Conservation (phyloP, 1,284 basidiomycete genomes). For the Trichosporon inkin region DNA sequence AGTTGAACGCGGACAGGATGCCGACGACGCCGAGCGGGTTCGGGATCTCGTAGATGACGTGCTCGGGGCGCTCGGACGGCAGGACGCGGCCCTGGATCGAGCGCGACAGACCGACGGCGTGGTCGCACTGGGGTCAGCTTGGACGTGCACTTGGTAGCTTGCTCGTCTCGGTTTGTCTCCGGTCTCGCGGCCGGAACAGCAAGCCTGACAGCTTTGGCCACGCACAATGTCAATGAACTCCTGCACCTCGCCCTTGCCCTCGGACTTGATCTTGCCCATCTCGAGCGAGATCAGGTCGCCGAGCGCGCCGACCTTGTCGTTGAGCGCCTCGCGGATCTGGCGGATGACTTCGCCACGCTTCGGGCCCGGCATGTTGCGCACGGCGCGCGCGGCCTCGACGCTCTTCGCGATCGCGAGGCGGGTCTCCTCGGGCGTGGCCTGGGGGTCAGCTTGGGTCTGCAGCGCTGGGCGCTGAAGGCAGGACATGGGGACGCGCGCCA, state of each 20-base stretch:
- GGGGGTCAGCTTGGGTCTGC: background rate
- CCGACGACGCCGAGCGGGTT: slow-evolving; percentile 92
- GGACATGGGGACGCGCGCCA: background rate
- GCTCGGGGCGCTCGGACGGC: slow-evolving; percentile 80
- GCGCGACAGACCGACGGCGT: slow-evolving; percentile 76
- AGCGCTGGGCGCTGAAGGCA: background rate
- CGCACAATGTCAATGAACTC: slow-evolving; percentile 79
- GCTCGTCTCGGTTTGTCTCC: too few species aligned
- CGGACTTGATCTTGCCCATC: slow-evolving; percentile 91
- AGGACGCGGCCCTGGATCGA: slow-evolving; percentile 86
- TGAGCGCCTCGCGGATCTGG: slow-evolving; percentile 79
- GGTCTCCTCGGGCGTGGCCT: slow-evolving; percentile 41
- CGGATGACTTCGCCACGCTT: slow-evolving; percentile 80
- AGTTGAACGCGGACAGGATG: slow-evolving; percentile 86
- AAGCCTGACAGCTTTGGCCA: slow-evolving; percentile 8
- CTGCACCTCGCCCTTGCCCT: slow-evolving; percentile 81
- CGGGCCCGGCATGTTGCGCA: slow-evolving; percentile 78
- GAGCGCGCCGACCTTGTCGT: slow-evolving; percentile 72
- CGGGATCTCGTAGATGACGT: slow-evolving; percentile 80
- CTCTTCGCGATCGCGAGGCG: slow-evolving; percentile 27
- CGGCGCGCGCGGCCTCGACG: slow-evolving; percentile 59
- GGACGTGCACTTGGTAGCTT: too few species aligned
- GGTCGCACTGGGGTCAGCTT: slow-evolving; percentile 52
- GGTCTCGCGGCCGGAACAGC: background rate
- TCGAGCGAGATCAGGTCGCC: slow-evolving; percentile 66